phyloP scores from a whole-genome alignment of 129 eudicot genomes.

The Lactuca saligna region DNA sequence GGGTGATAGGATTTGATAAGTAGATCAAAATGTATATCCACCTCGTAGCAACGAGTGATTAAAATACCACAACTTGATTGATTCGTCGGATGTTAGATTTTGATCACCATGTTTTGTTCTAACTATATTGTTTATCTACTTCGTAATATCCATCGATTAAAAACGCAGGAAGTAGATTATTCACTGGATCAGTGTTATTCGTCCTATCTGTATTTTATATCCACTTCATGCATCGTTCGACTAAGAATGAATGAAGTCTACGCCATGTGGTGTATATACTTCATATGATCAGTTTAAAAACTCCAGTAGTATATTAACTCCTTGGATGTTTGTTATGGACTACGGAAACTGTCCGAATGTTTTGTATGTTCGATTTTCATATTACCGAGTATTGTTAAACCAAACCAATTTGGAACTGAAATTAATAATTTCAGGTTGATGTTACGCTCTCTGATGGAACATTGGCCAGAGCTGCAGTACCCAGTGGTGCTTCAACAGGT shows the following conservation, averaged over 20 bases:
- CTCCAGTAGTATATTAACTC: too few relatives aligned
- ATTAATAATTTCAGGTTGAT: constrained; percentile 35
- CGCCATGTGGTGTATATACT: not conserved
- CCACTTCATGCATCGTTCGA: not conserved
- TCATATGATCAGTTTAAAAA: too few relatives aligned
- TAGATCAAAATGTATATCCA: too few relatives aligned
- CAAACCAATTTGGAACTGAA: not conserved
- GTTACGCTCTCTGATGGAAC: constrained; percentile 48
- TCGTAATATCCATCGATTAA: not conserved
- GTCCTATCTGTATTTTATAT: not conserved
- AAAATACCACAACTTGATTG: not conserved
- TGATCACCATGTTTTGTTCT: not conserved
- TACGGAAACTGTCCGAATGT: too few relatives aligned
- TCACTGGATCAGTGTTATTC: not conserved
- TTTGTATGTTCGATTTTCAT: not conserved
- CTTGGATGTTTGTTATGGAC: too few relatives aligned
- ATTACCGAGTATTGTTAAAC: not conserved
- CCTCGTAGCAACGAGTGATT: not conserved
- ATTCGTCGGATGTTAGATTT: not conserved
- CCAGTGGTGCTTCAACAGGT: constrained; percentile 60
- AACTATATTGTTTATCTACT: not conserved
- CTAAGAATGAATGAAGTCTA: not conserved
- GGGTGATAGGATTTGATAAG: not conserved
- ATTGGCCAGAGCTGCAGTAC: constrained; percentile 45
- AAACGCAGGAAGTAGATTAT: not conserved